phyloP scores from a whole-genome alignment of 2,329 filamentous ascomycete genomes.

The Pestalotiopsis sp. region DNA sequence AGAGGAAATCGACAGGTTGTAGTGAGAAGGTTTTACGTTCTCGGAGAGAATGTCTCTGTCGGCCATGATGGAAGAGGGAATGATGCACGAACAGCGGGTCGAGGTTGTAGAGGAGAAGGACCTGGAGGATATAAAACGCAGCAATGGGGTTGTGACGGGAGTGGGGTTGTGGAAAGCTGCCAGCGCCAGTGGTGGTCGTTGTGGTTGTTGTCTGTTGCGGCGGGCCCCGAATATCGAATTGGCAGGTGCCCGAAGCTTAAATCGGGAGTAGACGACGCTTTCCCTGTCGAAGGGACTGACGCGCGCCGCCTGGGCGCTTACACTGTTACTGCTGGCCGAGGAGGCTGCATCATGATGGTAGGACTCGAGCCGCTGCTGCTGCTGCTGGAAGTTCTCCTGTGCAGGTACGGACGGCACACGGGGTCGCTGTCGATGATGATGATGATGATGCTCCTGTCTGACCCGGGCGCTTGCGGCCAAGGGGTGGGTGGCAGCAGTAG shows the following conservation, averaged over 20 bases:
- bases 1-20: conserved; percentile 79
- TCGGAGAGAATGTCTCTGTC: conserved; percentile 66
- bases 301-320: background rate
- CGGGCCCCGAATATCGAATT: conserved; percentile 5
- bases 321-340: background rate
- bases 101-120: conserved; percentile 29
- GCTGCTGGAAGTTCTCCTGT: background rate
- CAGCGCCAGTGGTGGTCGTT: no score
- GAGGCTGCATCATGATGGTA: background rate
- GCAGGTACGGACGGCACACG: background rate
- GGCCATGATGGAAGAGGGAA: conserved; percentile 47
- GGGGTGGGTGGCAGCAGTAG: no score
- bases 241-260: conserved; percentile 9
- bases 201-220: background rate
- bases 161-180: background rate
- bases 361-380: background rate
- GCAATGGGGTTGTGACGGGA: background rate
- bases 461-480: background rate
- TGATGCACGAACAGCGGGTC: conserved; percentile 30
- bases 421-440: background rate
- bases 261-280: background rate
- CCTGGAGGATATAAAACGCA: conserved; percentile 12
- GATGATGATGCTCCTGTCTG: background rate
- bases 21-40: conserved; percentile 80
- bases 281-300: background rate